Base-by-base conservation (phyloP, 495 filamentous ascomycete genomes). In the Penicillium pulvis region DNA sequence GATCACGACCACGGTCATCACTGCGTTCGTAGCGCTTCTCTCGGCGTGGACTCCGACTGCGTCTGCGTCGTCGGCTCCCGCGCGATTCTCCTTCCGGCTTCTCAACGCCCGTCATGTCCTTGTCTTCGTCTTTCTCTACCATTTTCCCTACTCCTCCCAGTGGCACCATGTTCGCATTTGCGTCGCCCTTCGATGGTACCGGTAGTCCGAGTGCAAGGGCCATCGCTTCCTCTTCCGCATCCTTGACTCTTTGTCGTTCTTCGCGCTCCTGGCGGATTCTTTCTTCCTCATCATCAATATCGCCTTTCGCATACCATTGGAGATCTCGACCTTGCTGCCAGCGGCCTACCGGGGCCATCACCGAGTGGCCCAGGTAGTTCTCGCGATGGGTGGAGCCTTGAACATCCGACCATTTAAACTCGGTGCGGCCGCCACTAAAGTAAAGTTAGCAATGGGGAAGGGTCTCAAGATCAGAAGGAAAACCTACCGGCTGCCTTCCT, bases 331-430 rank as follows among this genome's bases (percentile, higher is more conserved):
- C 85, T 62, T 94, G 90, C 63, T 96, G 92, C 94, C 95, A 98
- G 50, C 94, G 90, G 11, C 94, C 94, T 11, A 98, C 95, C 0
- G 94, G 84, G 6, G 94, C 94, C 85, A 95, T 98, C 51, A 98
- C 69, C 23, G 90, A 95, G 72, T 98, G 94, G 43, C 95, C 94
- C 0, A 98, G 87, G 72, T 98, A 98, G 73, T 98, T 97, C 70
- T 98, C 93, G 64, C 94, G 91, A 65, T 97, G 92, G 42, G 81
- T 74, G 41, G 91, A 93, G 51, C 81, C 83, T 64, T 93, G 88
- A 68, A 98, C 94, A 66, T 96, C 91, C 60, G 93, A 89, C 94
- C 94, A 98, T 76, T 87, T 91, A 83, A 98, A 98, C 71, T 95
- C 90, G 76, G 85, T 88, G 67, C 87, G 87, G 65, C 94, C 94